phyloP scores from a whole-genome alignment of 805 yeast species.

The Metschnikowia dekortorum region DNA sequence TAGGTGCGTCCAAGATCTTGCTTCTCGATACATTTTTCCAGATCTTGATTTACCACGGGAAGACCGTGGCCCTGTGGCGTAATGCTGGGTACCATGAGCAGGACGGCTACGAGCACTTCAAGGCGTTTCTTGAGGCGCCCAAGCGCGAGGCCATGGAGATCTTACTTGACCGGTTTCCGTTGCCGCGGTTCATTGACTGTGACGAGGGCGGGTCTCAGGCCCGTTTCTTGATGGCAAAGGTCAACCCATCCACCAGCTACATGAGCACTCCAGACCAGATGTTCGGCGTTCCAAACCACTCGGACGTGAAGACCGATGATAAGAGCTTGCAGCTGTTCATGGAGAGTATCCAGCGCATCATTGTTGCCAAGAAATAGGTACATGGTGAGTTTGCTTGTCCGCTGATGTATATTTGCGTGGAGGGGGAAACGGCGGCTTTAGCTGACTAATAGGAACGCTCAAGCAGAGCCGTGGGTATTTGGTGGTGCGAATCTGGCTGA shows the following conservation, averaged over 20 bases:
- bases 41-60: constrained; percentile 63
- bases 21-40: constrained; percentile 68
- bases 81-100: constrained; percentile 57
- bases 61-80: constrained; percentile 63
- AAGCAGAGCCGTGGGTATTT: too few relatives aligned
- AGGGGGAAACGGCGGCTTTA: too few relatives aligned
- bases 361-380: constrained; percentile 15
- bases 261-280: constrained; percentile 33
- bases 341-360: constrained; percentile 47
- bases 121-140: constrained; percentile 57
- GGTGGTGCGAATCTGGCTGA: too few relatives aligned
- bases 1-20: constrained; percentile 52
- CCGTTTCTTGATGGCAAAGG: constrained; percentile 62
- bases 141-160: constrained; percentile 62
- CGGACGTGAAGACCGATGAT: constrained; percentile 54
- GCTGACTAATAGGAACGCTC: too few relatives aligned
- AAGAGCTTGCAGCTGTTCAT: constrained; percentile 52
- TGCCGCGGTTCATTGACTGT: constrained; percentile 68
- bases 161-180: constrained; percentile 62
- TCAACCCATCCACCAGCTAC: constrained; percentile 62
- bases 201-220: constrained; percentile 78
- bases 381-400: too few relatives aligned
- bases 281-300: constrained; percentile 21
- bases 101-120: constrained; percentile 57
- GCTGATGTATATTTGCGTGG: too few relatives aligned